Evolutionary conservation across 129 eudicot species (phyloP).

Genomic region (Oenanthe sinensis): DNA sequence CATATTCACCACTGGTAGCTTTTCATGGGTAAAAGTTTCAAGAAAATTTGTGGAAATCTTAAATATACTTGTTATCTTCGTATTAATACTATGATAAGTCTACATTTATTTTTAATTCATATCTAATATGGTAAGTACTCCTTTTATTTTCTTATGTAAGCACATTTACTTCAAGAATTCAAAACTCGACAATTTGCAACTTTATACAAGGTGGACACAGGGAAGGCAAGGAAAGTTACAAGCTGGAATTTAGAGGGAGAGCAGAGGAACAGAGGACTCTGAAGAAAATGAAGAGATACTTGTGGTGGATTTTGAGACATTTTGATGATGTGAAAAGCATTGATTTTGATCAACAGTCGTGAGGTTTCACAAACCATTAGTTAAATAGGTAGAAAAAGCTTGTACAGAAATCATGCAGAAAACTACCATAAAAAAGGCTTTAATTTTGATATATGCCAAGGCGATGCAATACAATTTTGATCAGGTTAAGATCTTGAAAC

Average conservation of each 20-base stretch:
- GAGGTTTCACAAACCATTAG: neutral
- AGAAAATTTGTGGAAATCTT: neutral
- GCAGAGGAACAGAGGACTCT: neutral
- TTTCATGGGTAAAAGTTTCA: neutral
- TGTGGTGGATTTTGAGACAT: neutral
- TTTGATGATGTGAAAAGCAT: neutral
- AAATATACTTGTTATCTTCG: neutral
- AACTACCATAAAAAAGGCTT: neutral
- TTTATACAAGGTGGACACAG: neutral
- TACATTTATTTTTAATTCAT: neutral
- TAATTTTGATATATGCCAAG: neutral
- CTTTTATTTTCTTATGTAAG: neutral
- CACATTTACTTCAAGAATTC: neutral
- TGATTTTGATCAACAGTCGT: neutral
- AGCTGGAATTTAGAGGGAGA: neutral
- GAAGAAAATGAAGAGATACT: neutral
- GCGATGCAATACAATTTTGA: neutral
- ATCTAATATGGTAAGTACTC: neutral
- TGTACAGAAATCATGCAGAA: neutral
- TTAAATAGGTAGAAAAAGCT: neutral
- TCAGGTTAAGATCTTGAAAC: neutral
- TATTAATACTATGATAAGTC: neutral
- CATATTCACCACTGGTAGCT: neutral
- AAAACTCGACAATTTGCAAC: neutral
- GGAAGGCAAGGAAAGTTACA: neutral